Base-by-base conservation (phyloP, 768 basidiomycete genomes). In the Suillus fuscotomentosus region DNA sequence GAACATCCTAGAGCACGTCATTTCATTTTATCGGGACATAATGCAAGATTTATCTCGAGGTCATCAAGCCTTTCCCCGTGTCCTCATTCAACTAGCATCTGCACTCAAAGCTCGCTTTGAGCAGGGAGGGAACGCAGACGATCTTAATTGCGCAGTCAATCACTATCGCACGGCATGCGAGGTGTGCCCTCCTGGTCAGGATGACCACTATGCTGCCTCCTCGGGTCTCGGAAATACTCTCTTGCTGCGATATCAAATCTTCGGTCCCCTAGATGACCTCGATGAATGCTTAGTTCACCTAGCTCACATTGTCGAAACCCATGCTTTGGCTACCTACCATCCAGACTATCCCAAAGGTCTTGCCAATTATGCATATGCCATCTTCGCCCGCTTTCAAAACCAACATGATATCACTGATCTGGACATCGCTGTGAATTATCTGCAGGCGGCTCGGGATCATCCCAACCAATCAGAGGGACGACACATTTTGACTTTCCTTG, bases 71-170 rank as follows among this genome's bases (percentile, higher is more conserved):
- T 53, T 65, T n/a, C 27, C 67, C 3, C 27, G n/a, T 13, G 61
- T 24, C 15, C 66, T 65, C 15, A n/a, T 68, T 15, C 54, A 66
- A 2, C 24, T 73, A 17, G 73, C 65, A 22, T 60, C 38, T 8
- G 73, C 73, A n/a, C 67, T 73, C 24, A 41, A 59, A 22, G 43
- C 60, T 6, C 70, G 71, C 24, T 73, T 71, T 62, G 10, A 63
- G 36, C 8, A 57, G 4, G 41, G 3, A 8, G 11, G 50, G 1
- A 62, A 63, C 36, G 20, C 1, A 3, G 51, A 66, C 8, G 75
- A 75, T 53, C 31, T 76, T 11, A 63, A 77, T 0, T 75, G 69
- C 27, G 69, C 74, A 24, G 69, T 75, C n/a, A 47, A 31, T 5
- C 11, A 57, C 17, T 66, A 48, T 65, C 68, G 66, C 14, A 31